Conservation (phyloP, 1,284 basidiomycete genomes). For the Ustilago sp. region DNA sequence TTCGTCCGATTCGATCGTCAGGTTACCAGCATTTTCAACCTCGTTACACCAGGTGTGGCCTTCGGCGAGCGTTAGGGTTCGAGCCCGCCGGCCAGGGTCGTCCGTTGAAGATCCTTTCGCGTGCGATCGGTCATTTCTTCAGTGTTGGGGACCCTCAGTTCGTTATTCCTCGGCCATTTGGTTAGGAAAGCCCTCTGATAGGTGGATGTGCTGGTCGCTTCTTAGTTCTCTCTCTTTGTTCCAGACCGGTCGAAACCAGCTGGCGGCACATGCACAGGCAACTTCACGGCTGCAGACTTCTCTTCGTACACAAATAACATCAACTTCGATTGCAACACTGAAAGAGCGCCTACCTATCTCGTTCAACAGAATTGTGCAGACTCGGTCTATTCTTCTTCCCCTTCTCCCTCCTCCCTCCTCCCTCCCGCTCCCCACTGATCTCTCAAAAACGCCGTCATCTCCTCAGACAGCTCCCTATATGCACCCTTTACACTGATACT, state of each 20-base stretch:
- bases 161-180: not conserved
- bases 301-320: not conserved
- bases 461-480: constrained; percentile 85
- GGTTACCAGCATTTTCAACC: not conserved
- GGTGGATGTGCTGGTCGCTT: not conserved
- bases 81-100: not conserved
- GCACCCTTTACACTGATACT: constrained; percentile 80
- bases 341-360: not conserved
- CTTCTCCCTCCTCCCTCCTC: constrained; percentile 7
- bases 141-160: not conserved
- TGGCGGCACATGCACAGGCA: too few relatives aligned
- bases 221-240: not conserved
- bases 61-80: not conserved
- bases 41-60: not conserved
- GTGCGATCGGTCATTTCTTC: not conserved
- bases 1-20: not conserved
- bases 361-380: constrained; percentile 43
- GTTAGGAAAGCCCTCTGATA: not conserved
- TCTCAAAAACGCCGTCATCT: constrained; percentile 82
- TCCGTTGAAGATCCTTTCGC: not conserved
- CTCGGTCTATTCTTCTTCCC: constrained; percentile 20
- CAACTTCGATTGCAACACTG: not conserved
- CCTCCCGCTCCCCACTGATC: constrained; percentile 79
- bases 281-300: not conserved
- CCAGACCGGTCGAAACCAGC: not conserved